Conservation (phyloP, 257 asterid species). For the Craterostigma plantagineum region DNA sequence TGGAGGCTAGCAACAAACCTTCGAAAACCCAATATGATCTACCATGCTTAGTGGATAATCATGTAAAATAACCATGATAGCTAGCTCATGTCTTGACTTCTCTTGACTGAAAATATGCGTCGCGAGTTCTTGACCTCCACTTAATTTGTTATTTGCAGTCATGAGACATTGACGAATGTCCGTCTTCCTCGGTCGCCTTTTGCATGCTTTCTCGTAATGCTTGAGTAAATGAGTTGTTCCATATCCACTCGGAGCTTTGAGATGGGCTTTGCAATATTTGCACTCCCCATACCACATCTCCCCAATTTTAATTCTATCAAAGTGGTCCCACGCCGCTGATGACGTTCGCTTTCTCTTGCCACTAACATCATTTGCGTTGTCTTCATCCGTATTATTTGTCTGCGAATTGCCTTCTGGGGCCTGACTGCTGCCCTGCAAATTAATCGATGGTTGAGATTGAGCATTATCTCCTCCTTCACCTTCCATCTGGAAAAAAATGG, state of each 20-base stretch:
- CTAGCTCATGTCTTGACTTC: neutral
- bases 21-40: neutral
- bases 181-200: neutral
- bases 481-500: too few species aligned
- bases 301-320: neutral
- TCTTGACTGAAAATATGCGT: neutral
- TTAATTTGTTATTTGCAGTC: neutral
- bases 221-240: neutral
- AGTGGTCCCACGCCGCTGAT: slow-evolving; percentile 1
- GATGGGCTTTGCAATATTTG: neutral
- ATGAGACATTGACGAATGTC: neutral
- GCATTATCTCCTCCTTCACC: too few species aligned
- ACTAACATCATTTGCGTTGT: too few species aligned
- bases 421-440: too few species aligned
- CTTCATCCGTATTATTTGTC: too few species aligned
- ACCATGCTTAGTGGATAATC: neutral
- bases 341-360: neutral
- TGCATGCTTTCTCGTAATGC: neutral
- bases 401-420: too few species aligned
- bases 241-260: neutral
- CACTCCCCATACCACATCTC: neutral
- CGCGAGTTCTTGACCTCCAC: neutral
- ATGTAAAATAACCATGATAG: neutral
- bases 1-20: neutral
- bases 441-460: too few species aligned